Percentiles rank a stretch among this genome's conserved stretches.
Evolutionary conservation across 169 alveolate genomes (phyloP).

Genomic region (Plasmodium malariae): DNA sequence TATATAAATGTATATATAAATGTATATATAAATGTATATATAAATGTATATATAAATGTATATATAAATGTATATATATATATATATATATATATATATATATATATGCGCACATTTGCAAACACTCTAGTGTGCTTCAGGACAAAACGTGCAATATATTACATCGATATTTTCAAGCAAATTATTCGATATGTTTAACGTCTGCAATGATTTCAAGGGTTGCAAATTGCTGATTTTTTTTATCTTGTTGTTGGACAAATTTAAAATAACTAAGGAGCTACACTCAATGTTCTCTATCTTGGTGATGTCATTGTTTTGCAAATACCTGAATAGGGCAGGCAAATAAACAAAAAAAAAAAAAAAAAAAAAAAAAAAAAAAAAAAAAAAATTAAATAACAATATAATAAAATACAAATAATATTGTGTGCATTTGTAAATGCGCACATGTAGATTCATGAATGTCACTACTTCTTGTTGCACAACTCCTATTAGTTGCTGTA

Average conservation of each 20-base stretch:
- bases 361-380: background rate
- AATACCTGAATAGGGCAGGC: constrained; percentile 71
- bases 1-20: background rate
- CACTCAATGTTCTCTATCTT: constrained; percentile 91
- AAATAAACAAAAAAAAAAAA: background rate
- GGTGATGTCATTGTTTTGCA: constrained; percentile 92
- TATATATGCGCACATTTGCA: background rate
- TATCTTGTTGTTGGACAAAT: constrained; percentile 92
- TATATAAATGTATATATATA: background rate
- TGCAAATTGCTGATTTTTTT: constrained; percentile 78
- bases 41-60: background rate
- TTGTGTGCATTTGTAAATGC: too few species aligned
- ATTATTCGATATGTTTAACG: constrained; percentile 44
- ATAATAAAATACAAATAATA: too few species aligned
- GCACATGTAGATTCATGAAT: too few species aligned
- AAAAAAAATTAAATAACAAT: too few species aligned
- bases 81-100: background rate
- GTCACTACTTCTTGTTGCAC: too few species aligned
- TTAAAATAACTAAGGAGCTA: constrained; percentile 86
- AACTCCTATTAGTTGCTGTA: too few species aligned
- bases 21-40: background rate
- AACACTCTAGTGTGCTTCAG: background rate
- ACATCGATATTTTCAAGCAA: constrained; percentile 37
- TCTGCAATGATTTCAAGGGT: constrained; percentile 42
- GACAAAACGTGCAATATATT: too few species aligned